Evolutionary conservation across 2,329 filamentous ascomycete genomes (phyloP).

Genomic region (Pseudocercospora pini-densiflorae): DNA sequence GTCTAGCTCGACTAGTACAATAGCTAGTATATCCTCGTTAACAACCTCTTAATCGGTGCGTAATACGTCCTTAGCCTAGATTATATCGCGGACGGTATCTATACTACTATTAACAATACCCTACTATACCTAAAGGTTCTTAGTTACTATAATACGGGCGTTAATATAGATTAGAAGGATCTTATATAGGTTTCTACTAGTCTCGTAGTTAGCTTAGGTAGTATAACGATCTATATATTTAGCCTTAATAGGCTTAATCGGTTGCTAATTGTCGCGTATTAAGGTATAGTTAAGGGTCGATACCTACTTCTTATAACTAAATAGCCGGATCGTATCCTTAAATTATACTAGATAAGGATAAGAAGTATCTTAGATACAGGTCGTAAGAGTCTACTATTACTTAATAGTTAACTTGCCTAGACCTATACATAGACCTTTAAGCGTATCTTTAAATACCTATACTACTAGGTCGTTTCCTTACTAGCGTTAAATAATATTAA

Average conservation of each 20-base stretch:
- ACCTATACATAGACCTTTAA: background rate
- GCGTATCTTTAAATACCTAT: background rate
- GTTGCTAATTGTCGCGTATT: too few species aligned
- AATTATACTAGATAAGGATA: background rate
- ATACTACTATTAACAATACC: background rate
- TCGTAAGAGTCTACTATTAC: background rate
- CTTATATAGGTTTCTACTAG: background rate
- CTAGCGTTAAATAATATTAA: background rate
- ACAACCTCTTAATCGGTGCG: background rate
- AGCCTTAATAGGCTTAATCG: too few species aligned
- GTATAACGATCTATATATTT: background rate
- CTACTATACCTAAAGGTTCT: background rate
- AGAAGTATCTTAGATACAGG: background rate
- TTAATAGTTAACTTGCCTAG: background rate
- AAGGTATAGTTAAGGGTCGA: too few species aligned
- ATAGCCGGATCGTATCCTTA: background rate
- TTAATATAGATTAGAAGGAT: background rate
- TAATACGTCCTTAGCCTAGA: background rate
- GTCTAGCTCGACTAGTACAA: background rate
- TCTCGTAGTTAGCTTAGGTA: background rate
- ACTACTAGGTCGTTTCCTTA: background rate
- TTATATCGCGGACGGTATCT: background rate
- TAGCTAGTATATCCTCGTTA: background rate
- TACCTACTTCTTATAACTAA: background rate
- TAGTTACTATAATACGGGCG: background rate